These are phyloP conservation scores for Ballota nigra DNA, from an alignment of 257 asterid species.

Conservation along the genomic window DNA sequence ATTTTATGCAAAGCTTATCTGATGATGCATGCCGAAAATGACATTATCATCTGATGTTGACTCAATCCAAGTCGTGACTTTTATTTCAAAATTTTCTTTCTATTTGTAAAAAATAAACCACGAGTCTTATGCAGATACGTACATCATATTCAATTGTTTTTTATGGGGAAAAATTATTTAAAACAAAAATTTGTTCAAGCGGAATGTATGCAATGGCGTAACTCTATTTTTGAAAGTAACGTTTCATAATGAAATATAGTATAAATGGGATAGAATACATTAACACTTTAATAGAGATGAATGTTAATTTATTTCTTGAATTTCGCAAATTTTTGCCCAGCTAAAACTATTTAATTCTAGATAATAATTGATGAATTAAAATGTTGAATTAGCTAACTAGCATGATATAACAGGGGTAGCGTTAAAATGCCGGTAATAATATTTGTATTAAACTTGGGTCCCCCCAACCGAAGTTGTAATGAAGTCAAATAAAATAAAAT, in stretches of 20 bases:
- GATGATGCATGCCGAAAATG: slow-evolving; percentile 12
- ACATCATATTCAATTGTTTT: neutral
- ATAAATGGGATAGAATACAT: no score
- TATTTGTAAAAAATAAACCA: neutral
- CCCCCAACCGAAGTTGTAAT: neutral
- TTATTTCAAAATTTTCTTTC: neutral
- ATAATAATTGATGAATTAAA: neutral
- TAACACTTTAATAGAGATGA: no score
- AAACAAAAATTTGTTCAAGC: slow-evolving; percentile 5
- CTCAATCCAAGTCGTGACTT: neutral
- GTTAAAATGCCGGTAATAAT: slow-evolving; percentile 23
- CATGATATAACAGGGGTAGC: slow-evolving; percentile 12
- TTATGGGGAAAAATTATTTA: neutral
- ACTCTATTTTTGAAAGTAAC: no score
- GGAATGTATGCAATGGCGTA: slow-evolving; percentile 13
- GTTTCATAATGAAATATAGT: no score
- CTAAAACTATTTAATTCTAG: neutral
- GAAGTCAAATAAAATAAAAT: no score
- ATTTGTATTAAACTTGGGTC: slow-evolving; percentile 14
- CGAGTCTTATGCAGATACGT: neutral
- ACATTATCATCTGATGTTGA: neutral
- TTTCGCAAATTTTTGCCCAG: no score
- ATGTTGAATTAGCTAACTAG: slow-evolving; percentile 1
- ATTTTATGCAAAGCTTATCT: slow-evolving; percentile 15
- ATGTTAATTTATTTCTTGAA: no score